Evolutionary conservation across 176 grass and related monocot species (phyloP).

Genomic region (Themeda triandra): DNA sequence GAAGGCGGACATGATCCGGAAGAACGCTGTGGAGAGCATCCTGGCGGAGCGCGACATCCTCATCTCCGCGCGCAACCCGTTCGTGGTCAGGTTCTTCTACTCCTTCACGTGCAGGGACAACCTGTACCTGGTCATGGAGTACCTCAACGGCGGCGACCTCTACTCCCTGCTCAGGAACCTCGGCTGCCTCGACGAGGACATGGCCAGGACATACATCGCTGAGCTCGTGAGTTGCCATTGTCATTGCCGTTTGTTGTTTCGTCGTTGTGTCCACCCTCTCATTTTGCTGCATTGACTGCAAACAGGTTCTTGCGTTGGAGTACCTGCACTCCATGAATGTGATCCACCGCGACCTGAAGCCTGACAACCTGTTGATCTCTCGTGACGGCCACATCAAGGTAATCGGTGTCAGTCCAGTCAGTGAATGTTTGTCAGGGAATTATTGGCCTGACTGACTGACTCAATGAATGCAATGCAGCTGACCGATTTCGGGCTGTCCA

Average conservation of each 20-base stretch:
- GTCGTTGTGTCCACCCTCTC: neutral
- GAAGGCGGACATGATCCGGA: constrained; percentile 95
- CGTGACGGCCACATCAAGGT: constrained; percentile 88
- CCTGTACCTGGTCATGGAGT: constrained; percentile 99
- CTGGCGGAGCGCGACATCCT: constrained; percentile 88
- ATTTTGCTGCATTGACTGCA: constrained; percentile 1
- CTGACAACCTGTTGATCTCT: constrained; percentile 86
- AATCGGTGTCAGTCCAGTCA: neutral
- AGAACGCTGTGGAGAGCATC: constrained; percentile 97
- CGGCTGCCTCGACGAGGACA: constrained; percentile 89
- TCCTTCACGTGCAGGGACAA: constrained; percentile 99
- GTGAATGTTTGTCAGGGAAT: neutral
- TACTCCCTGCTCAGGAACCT: constrained; percentile 93
- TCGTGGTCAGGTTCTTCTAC: constrained; percentile 96
- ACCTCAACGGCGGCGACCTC: constrained; percentile 92
- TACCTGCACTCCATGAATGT: constrained; percentile 94
- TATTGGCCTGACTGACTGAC: neutral
- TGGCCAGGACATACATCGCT: constrained; percentile 86
- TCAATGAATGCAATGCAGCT: constrained; percentile 35
- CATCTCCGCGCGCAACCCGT: constrained; percentile 82
- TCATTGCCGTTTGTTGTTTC: neutral
- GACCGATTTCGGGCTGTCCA: constrained; percentile 97
- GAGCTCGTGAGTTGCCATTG: constrained; percentile 59
- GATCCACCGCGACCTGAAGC: constrained; percentile 93
- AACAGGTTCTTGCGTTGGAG: constrained; percentile 85